Evolutionary conservation across 116 monocot species (phyloP).

Genomic region (Zostera marina): DNA sequence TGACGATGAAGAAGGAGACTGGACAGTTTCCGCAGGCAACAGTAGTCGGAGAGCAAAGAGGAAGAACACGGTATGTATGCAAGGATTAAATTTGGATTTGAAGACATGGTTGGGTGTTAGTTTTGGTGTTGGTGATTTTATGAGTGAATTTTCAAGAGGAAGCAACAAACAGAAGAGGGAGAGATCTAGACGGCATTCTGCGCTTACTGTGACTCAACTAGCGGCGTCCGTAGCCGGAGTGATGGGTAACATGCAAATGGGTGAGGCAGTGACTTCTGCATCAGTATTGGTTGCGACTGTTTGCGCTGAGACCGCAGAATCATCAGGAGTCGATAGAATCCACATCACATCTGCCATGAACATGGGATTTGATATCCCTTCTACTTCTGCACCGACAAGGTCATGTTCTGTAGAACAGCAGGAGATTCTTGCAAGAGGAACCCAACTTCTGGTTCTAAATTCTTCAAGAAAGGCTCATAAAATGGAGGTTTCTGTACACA

Average conservation of each 20-base stretch:
- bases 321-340: slow-evolving; percentile 24
- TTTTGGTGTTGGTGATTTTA: no score
- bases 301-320: slow-evolving; percentile 55
- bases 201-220: slow-evolving; percentile 40
- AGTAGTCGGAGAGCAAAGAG: no score
- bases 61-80: neutral
- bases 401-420: slow-evolving; percentile 11
- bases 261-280: slow-evolving; percentile 32
- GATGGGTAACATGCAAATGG: slow-evolving; percentile 19
- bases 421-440: slow-evolving; percentile 25
- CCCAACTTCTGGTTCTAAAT: slow-evolving; percentile 12
- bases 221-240: slow-evolving; percentile 44
- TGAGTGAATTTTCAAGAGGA: slow-evolving; percentile 9
- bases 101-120: slow-evolving; percentile 21
- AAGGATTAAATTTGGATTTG: slow-evolving; percentile 1
- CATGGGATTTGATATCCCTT: slow-evolving; percentile 29
- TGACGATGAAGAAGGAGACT: no score
- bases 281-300: slow-evolving; percentile 46
- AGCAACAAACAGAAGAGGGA: slow-evolving; percentile 21
- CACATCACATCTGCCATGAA: slow-evolving; percentile 26
- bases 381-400: slow-evolving; percentile 38
- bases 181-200: slow-evolving; percentile 23
- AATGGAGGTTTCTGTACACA: slow-evolving; percentile 25
- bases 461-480: slow-evolving; percentile 23
- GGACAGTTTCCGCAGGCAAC: no score